Conservation (phyloP, 768 basidiomycete species). For the Lentinula sp. region DNA sequence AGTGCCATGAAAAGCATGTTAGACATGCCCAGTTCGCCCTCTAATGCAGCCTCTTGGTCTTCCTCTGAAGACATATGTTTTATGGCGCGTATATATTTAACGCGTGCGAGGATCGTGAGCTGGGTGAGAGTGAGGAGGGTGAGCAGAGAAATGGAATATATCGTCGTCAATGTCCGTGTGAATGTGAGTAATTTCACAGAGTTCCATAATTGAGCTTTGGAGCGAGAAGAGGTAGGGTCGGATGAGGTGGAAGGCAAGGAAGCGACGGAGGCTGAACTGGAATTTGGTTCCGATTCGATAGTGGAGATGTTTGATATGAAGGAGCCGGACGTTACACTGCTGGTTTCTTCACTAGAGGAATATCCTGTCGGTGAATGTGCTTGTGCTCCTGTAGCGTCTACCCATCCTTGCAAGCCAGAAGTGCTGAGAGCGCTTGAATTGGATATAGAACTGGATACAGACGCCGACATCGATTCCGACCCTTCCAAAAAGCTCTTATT, state of each 20-base stretch:
- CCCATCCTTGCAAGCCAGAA: slow-evolving; percentile 11
- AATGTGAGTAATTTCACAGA: slow-evolving; percentile 89
- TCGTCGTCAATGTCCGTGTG: slow-evolving; percentile 78
- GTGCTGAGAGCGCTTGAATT: not conserved
- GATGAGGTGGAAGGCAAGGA: slow-evolving; percentile 2
- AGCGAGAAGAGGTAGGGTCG: slow-evolving; percentile 22
- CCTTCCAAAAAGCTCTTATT: not conserved
- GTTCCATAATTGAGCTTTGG: slow-evolving; percentile 86
- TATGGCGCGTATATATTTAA: slow-evolving; percentile 60
- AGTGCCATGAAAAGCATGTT: not conserved
- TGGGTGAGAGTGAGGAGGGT: slow-evolving; percentile 84
- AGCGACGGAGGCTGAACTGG: slow-evolving; percentile 3
- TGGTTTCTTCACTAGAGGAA: not conserved
- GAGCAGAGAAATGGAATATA: slow-evolving; percentile 84
- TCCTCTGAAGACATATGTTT: slow-evolving; percentile 29
- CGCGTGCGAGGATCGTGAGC: slow-evolving; percentile 76
- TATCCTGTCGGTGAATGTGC: not conserved
- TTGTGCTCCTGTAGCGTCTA: slow-evolving; percentile 1
- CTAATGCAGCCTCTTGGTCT: slow-evolving; percentile 36
- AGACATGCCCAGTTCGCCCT: not conserved
- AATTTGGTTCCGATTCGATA: slow-evolving; percentile 4
- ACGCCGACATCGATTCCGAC: slow-evolving; percentile 1
- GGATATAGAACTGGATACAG: not conserved
- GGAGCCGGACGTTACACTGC: slow-evolving; percentile 4
- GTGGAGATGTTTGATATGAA: slow-evolving; percentile 1